Evolutionary conservation across 495 filamentous ascomycete species (phyloP), one percentile per base, ranked within the genome.

Genomic region (Penicillium bovifimosum): DNA sequence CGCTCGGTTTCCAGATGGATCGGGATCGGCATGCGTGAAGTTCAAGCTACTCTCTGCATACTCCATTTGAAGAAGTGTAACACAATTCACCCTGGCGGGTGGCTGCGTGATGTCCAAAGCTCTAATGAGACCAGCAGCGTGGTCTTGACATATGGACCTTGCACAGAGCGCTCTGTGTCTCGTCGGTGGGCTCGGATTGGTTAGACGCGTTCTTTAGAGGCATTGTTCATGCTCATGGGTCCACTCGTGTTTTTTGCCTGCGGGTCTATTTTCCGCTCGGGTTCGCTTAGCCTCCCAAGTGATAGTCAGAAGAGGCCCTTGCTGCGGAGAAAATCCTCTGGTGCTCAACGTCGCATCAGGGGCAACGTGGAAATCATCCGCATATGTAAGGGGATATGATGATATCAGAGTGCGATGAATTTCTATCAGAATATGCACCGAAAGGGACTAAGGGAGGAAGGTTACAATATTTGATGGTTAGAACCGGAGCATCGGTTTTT

Each of bases 71-170:
- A 31, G 2, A n/a, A 40, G 26, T 20, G n/a, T 31, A n/a, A 31
- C 39, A 49, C 52, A 35, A 53, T 53, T 46, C 28, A 27, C 54
- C 41, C 52, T 53, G 18, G 40, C 44, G 55, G 48, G 28, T 57
- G 49, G 39, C 45, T 55, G 54, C 48, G 58, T 43, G 28, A 40
- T n/a, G 18, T 10, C 32, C 41, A 58, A 58, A 58, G 38, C 29
- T 47, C 28, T n/a, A 45, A 53, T 42, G 47, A 52, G 47, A 52
- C 34, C 39, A 41, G 9, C 41, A 58, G 58, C 61, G 58, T 64
- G 58, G 57, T 41, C 31, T 43, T 59, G 61, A 61, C 58, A 63
- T 54, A 20, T 56, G 61, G 54, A 33, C 56, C 57, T 58, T 63
- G 57, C 60, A 36, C 41, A 29, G 29, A 10, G 33, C 24, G 41